Evolutionary conservation across 1,284 basidiomycete species (phyloP).

Genomic region (Earliella scabrosa): DNA sequence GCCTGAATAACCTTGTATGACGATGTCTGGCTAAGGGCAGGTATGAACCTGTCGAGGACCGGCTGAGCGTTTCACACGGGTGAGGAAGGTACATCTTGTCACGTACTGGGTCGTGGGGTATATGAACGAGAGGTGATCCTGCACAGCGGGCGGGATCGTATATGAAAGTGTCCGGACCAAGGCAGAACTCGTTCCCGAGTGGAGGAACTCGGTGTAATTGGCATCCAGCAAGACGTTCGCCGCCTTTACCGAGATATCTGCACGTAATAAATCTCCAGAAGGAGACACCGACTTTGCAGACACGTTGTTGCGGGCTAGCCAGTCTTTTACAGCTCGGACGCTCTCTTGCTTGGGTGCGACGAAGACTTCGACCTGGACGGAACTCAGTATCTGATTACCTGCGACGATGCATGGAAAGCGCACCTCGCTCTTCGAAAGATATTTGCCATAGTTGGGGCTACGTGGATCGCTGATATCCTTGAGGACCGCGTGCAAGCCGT

Average conservation of each 20-base stretch:
- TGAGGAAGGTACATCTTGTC: background rate
- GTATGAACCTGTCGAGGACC: background rate
- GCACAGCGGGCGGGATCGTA: conserved; percentile 40
- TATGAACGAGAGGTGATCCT: conserved; percentile 40
- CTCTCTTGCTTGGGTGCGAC: conserved; percentile 38
- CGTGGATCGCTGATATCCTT: conserved; percentile 28
- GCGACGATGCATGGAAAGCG: conserved; percentile 29
- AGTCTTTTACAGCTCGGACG: conserved; percentile 37
- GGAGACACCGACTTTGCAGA: conserved; percentile 32
- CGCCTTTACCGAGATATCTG: conserved; percentile 28
- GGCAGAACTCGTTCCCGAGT: conserved; percentile 33
- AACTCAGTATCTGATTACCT: background rate
- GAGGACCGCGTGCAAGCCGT: conserved; percentile 36
- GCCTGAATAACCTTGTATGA: background rate
- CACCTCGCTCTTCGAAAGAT: conserved; percentile 11
- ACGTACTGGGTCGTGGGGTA: conserved; percentile 40
- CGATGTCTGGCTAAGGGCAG: background rate
- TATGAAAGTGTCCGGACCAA: conserved; percentile 41
- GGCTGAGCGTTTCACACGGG: background rate
- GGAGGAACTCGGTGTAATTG: conserved; percentile 39
- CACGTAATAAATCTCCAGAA: conserved; percentile 25
- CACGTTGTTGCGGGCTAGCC: conserved; percentile 39
- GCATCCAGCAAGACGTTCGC: conserved; percentile 41
- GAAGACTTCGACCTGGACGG: conserved; percentile 35
- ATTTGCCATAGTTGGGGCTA: conserved; percentile 10